Conservation (phyloP, 2,329 filamentous ascomycete genomes). For the Aureobasidium sp. region DNA sequence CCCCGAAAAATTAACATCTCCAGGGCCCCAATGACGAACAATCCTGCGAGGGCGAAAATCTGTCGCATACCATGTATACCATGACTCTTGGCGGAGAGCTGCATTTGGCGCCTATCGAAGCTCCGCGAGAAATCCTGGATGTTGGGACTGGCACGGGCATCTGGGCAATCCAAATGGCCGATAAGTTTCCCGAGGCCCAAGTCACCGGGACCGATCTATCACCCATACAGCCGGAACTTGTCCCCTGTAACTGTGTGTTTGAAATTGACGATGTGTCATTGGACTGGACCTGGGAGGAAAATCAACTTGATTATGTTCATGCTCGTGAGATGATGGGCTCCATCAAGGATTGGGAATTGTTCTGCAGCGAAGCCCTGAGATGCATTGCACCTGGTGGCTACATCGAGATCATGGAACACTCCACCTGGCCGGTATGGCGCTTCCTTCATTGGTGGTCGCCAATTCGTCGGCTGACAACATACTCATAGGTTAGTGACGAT, state of each 20-base stretch:
- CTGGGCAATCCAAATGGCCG: slow-evolving; percentile 28
- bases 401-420: slow-evolving; percentile 33
- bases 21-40: slow-evolving; percentile 35
- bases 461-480: no score
- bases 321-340: slow-evolving; percentile 37
- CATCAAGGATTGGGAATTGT: slow-evolving; percentile 38
- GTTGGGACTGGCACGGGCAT: slow-evolving; percentile 43
- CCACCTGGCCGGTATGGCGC: slow-evolving; percentile 2
- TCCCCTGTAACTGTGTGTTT: slow-evolving; percentile 39
- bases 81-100: slow-evolving; percentile 25
- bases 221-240: slow-evolving; percentile 41
- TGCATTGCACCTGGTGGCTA: slow-evolving; percentile 30
- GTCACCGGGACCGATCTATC: slow-evolving; percentile 41
- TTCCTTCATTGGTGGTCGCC: no score
- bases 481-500: slow-evolving; percentile 21
- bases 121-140: slow-evolving; percentile 32
- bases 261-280: slow-evolving; percentile 39
- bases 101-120: slow-evolving; percentile 22
- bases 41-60: slow-evolving; percentile 35
- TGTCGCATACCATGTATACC: slow-evolving; percentile 35
- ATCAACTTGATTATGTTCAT: slow-evolving; percentile 38
- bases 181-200: slow-evolving; percentile 21
- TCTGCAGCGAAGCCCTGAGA: slow-evolving; percentile 26
- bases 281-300: slow-evolving; percentile 30
- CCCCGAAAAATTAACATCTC: neutral